Percentiles rank a stretch among this genome's conserved stretches.
Conservation (phyloP, 768 basidiomycete genomes). For the Podaxis sp. region DNA sequence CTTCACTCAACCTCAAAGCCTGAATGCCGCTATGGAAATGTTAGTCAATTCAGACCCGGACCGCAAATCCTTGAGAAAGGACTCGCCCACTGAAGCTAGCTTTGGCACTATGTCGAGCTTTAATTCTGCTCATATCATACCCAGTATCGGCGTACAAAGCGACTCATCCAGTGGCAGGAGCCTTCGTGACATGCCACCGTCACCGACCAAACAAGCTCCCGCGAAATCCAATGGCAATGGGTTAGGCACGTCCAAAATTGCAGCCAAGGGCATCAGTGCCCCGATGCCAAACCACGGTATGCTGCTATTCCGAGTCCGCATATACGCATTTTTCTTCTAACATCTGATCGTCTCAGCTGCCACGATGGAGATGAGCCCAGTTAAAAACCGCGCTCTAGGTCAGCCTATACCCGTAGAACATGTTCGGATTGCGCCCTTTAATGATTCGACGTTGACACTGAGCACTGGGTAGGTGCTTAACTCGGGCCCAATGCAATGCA, state of each 20-base stretch:
- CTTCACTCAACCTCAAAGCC: constrained; percentile 62
- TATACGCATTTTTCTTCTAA: constrained; percentile 5
- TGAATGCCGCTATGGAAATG: constrained; percentile 69
- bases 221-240: constrained; percentile 27
- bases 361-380: constrained; percentile 69
- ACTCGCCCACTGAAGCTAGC: constrained; percentile 5
- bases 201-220: constrained; percentile 42
- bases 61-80: background rate
- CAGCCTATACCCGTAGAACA: constrained; percentile 57
- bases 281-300: constrained; percentile 70
- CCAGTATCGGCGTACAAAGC: constrained; percentile 21
- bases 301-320: constrained; percentile 15
- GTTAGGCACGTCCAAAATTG: constrained; percentile 32
- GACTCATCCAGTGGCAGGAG: constrained; percentile 24
- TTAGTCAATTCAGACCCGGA: constrained; percentile 27
- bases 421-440: constrained; percentile 5
- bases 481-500: constrained; percentile 1
- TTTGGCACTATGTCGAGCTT: constrained; percentile 7
- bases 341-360: constrained; percentile 42
- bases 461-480: constrained; percentile 56
- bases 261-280: constrained; percentile 62
- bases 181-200: constrained; percentile 28
- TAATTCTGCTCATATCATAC: constrained; percentile 14
- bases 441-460: constrained; percentile 38
- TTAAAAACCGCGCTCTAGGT: constrained; percentile 57